phyloP scores from a whole-genome alignment of 371 early-diverging fungal genomes.

The Mortierella sp. region DNA sequence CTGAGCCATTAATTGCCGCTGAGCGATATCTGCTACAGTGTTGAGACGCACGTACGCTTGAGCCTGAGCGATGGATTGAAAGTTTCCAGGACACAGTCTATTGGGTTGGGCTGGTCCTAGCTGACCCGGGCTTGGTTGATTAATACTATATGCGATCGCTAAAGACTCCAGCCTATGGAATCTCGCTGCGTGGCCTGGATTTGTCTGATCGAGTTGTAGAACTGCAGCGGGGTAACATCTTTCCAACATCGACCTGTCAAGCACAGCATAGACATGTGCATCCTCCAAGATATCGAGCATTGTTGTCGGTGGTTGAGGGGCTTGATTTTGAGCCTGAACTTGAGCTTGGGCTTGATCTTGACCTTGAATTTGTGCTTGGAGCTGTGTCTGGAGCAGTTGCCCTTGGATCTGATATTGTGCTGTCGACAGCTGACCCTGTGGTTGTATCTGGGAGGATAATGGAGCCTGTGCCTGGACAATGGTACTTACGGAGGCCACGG shows the following conservation, averaged over 20 bases:
- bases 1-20: background rate
- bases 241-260: background rate
- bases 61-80: constrained; percentile 1
- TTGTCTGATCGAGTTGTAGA: background rate
- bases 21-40: background rate
- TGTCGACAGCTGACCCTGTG: background rate
- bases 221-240: background rate
- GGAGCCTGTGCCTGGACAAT: background rate
- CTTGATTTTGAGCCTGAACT: background rate
- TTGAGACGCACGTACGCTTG: background rate
- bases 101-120: no score
- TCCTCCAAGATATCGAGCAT: constrained; percentile 1
- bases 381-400: background rate
- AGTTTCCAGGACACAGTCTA: constrained; percentile 8
- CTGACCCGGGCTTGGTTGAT: background rate
- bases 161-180: constrained; percentile 3
- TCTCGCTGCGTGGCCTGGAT: background rate
- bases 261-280: constrained; percentile 1
- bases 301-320: background rate
- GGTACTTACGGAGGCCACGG: background rate
- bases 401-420: background rate
- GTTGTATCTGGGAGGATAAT: background rate
- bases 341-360: background rate
- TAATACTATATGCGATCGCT: background rate
- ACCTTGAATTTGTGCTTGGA: background rate